A percentile compares a stretch with the other conserved stretches of the same genome.
phyloP scores from a whole-genome alignment of 805 yeast genomes.

The Candida coquimbonensis region DNA sequence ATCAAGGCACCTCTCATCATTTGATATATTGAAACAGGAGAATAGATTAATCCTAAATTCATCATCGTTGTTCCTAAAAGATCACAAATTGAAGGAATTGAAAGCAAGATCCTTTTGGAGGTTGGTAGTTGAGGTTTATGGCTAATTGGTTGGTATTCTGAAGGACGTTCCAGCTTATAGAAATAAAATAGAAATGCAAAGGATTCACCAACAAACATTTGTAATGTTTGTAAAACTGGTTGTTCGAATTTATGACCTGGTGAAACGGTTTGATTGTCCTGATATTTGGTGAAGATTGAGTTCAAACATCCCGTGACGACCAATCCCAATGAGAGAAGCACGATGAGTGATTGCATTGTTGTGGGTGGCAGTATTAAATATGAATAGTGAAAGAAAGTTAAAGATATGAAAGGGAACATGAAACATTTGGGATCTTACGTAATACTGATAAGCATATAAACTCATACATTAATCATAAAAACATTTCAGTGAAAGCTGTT shows the following conservation, averaged over 20 bases:
- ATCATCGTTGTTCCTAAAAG: slow-evolving; percentile 66
- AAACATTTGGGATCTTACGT: too few relatives aligned
- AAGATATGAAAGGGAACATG: too few relatives aligned
- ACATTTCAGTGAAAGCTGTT: slow-evolving; percentile 51
- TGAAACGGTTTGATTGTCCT: slow-evolving; percentile 67
- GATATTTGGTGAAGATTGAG: slow-evolving; percentile 67
- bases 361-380: neutral
- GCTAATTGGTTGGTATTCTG: neutral
- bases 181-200: slow-evolving; percentile 38
- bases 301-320: slow-evolving; percentile 65
- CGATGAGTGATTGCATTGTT: slow-evolving; percentile 5
- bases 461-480: slow-evolving; percentile 19
- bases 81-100: slow-evolving; percentile 68
- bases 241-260: slow-evolving; percentile 53
- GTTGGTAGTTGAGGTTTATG: slow-evolving; percentile 15
- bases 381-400: too few relatives aligned
- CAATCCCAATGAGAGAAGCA: slow-evolving; percentile 36
- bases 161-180: slow-evolving; percentile 9
- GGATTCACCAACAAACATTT: slow-evolving; percentile 75
- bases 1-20: slow-evolving; percentile 81
- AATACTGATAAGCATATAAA: neutral
- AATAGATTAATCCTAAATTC: slow-evolving; percentile 67
- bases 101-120: slow-evolving; percentile 29
- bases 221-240: slow-evolving; percentile 72
- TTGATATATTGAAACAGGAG: slow-evolving; percentile 76